phyloP scores from a whole-genome alignment of 805 yeast species.

The Wickerhamia fluorescens region DNA sequence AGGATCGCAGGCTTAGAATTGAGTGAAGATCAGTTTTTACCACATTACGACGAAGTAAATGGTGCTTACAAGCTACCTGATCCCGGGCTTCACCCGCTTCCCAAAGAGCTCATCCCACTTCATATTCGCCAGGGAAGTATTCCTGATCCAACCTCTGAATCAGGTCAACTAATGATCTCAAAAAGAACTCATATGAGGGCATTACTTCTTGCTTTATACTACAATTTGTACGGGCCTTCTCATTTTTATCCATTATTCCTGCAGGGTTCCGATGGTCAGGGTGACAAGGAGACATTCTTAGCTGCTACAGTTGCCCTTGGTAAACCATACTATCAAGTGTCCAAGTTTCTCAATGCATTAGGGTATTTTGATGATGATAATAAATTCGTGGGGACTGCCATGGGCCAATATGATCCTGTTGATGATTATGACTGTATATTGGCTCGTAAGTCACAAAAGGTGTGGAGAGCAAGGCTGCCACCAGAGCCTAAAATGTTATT shows the following conservation, averaged over 20 bases:
- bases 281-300: constrained; percentile 72
- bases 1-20: constrained; percentile 52
- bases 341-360: constrained; percentile 44
- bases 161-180: constrained; percentile 37
- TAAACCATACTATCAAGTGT: constrained; percentile 48
- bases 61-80: constrained; percentile 14
- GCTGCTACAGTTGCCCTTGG: constrained; percentile 55
- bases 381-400: constrained; percentile 60
- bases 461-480: too few species aligned
- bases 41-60: constrained; percentile 26
- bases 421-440: constrained; percentile 38
- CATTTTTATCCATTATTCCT: constrained; percentile 37
- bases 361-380: constrained; percentile 33
- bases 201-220: constrained; percentile 32
- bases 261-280: constrained; percentile 58
- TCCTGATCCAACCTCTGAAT: constrained; percentile 25
- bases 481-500: constrained; percentile 34
- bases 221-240: constrained; percentile 36
- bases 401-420: constrained; percentile 71
- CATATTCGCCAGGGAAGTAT: constrained; percentile 25
- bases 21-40: constrained; percentile 20
- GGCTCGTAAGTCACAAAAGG: constrained; percentile 3
- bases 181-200: constrained; percentile 32
- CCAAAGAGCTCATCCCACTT: constrained; percentile 16
- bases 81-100: neutral